These are phyloP conservation scores for Pulveroboletus frians DNA, from an alignment of 768 basidiomycete genomes.

Conservation along the genomic window DNA sequence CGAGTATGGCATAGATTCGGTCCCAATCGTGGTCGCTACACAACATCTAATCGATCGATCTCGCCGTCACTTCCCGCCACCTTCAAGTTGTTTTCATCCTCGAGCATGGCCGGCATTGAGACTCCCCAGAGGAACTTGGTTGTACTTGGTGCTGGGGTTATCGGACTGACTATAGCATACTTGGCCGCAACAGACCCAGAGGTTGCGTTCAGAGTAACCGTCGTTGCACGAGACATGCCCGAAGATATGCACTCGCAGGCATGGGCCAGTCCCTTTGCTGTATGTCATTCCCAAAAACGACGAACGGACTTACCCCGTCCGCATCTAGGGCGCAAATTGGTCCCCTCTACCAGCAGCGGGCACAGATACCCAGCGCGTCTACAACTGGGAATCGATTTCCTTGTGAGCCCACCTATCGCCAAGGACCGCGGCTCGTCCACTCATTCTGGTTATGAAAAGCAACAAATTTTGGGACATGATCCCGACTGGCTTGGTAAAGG, in stretches of 20 bases:
- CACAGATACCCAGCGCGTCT: constrained; percentile 27
- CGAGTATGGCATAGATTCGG: no score
- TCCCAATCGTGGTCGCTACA: not conserved
- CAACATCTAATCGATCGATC: not conserved
- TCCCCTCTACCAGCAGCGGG: constrained; percentile 36
- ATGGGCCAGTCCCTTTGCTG: constrained; percentile 50
- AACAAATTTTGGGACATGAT: constrained; percentile 47
- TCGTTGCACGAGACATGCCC: constrained; percentile 37
- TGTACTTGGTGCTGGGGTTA: constrained; percentile 37
- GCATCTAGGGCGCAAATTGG: constrained; percentile 43
- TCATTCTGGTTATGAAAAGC: constrained; percentile 21
- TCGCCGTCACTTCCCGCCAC: not conserved
- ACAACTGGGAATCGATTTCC: constrained; percentile 37
- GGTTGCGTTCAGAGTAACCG: constrained; percentile 18
- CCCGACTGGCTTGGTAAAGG: constrained; percentile 38
- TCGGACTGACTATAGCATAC: constrained; percentile 37
- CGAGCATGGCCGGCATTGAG: constrained; percentile 11
- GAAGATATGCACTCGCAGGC: constrained; percentile 37
- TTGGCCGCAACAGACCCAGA: constrained; percentile 22
- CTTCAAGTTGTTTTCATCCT: not conserved
- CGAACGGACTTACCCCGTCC: not conserved
- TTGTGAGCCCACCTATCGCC: constrained; percentile 31
- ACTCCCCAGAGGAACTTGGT: constrained; percentile 19
- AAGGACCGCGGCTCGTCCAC: not conserved
- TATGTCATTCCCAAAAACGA: constrained; percentile 17